Percentiles rank a stretch among this genome's conserved stretches.
Evolutionary conservation across 169 alveolate genomes (phyloP).

Genomic region (Eimeria necatrix): DNA sequence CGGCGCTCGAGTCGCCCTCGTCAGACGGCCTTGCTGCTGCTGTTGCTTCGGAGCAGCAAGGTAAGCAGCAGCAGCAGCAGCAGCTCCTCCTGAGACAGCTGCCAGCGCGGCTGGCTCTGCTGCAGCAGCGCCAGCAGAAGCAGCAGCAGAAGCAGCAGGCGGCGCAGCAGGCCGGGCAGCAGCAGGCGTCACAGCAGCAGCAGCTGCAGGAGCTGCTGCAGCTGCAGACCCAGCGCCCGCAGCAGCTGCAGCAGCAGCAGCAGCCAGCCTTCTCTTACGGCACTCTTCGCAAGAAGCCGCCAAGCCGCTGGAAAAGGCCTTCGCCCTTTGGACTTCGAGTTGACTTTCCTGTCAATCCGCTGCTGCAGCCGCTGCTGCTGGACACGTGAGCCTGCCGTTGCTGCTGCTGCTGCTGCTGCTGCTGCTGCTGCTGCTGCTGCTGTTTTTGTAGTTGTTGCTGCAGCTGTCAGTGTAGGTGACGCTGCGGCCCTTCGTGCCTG

Average conservation of each 20-base stretch:
- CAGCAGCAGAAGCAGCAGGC: constrained; percentile 63
- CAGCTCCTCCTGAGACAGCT: constrained; percentile 60
- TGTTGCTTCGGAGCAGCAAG: constrained; percentile 34
- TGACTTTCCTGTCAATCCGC: constrained; percentile 57
- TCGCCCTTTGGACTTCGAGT: constrained; percentile 54
- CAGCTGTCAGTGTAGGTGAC: neutral
- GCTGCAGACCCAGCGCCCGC: constrained; percentile 25
- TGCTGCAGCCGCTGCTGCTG: constrained; percentile 64
- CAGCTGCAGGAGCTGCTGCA: constrained; percentile 13
- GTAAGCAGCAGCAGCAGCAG: constrained; percentile 47
- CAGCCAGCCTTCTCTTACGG: constrained; percentile 21
- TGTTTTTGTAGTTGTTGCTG: constrained; percentile 44
- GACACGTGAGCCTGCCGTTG: constrained; percentile 44
- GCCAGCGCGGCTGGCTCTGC: constrained; percentile 67
- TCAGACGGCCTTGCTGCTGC: constrained; percentile 39
- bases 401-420: constrained; percentile 42
- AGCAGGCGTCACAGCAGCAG: neutral
- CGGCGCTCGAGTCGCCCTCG: constrained; percentile 1
- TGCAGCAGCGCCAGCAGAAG: constrained; percentile 47
- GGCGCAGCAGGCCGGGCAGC: constrained; percentile 32
- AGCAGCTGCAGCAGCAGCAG: constrained; percentile 60
- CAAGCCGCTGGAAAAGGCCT: constrained; percentile 58
- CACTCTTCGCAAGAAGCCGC: constrained; percentile 39
- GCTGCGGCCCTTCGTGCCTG: neutral
- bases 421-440: constrained; percentile 18